These are phyloP conservation scores for Inosperma sp. DNA, from an alignment of 768 basidiomycete genomes.

Conservation along the genomic window DNA sequence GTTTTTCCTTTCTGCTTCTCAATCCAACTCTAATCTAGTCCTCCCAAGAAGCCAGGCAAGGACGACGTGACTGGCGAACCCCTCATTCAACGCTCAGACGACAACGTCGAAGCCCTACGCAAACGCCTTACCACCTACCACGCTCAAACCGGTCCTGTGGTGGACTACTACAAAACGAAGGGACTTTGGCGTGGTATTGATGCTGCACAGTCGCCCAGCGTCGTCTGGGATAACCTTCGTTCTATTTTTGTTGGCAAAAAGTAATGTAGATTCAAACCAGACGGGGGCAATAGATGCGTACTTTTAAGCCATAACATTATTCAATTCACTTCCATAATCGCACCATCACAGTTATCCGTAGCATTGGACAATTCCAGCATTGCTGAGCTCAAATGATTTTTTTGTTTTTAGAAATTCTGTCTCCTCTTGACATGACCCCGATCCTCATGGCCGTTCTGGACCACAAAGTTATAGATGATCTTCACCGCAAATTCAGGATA, in stretches of 20 bases:
- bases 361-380: too few species aligned
- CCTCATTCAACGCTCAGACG: conserved; percentile 94
- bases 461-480: too few species aligned
- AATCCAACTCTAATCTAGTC: conserved; percentile 47
- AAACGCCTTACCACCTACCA: conserved; percentile 91
- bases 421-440: too few species aligned
- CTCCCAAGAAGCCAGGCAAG: conserved; percentile 91
- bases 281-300: too few species aligned
- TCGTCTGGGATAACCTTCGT: conserved; percentile 85
- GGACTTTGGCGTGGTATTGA: conserved; percentile 90
- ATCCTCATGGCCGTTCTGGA: too few species aligned
- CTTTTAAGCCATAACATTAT: too few species aligned
- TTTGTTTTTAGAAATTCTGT: too few species aligned
- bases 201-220: conserved; percentile 85
- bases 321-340: too few species aligned
- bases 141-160: conserved; percentile 90
- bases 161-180: conserved; percentile 91
- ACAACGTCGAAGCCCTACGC: conserved; percentile 91
- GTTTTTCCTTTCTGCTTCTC: conserved; percentile 2
- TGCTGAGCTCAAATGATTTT: too few species aligned
- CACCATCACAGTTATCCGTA: too few species aligned
- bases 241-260: conserved; percentile 56
- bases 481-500: neutral
- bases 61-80: conserved; percentile 97
- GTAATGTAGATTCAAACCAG: conserved; percentile 25